Evolutionary conservation across 306 rosid genomes (phyloP).

Genomic region (Betula pendula): DNA sequence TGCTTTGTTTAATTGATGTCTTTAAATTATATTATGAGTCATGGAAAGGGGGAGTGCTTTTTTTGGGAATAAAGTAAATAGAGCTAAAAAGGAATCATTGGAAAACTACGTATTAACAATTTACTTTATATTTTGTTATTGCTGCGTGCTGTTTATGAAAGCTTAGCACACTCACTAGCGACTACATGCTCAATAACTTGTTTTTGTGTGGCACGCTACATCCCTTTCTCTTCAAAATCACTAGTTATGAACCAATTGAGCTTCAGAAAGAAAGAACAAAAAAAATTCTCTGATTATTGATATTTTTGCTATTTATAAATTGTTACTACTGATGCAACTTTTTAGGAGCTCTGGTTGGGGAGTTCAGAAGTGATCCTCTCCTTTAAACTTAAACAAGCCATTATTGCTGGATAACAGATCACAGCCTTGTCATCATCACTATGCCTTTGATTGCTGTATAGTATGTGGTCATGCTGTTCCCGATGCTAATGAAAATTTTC

Average conservation of each 20-base stretch:
- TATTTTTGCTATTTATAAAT: background rate
- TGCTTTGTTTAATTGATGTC: conserved; percentile 6
- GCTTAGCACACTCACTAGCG: background rate
- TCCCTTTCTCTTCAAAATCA: background rate
- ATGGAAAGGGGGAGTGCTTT: background rate
- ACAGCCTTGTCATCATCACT: conserved; percentile 9
- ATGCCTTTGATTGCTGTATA: background rate
- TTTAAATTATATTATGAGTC: background rate
- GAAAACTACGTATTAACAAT: background rate
- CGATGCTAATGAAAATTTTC: conserved; percentile 14
- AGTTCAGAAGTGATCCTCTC: background rate
- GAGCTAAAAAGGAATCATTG: background rate
- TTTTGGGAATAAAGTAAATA: background rate
- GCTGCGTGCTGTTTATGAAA: background rate
- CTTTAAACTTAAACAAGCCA: background rate
- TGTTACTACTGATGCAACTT: background rate
- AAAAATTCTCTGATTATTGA: background rate
- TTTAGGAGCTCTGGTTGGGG: background rate
- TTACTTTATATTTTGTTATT: background rate
- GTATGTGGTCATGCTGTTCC: background rate
- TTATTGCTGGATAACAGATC: conserved; percentile 20
- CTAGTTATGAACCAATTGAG: background rate
- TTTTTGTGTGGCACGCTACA: background rate
- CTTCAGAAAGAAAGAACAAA: background rate
- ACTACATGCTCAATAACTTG: background rate